Evolutionary conservation across 768 basidiomycete genomes (phyloP), one percentile per base, ranked within the genome.

Genomic region (Collybia sordida): DNA sequence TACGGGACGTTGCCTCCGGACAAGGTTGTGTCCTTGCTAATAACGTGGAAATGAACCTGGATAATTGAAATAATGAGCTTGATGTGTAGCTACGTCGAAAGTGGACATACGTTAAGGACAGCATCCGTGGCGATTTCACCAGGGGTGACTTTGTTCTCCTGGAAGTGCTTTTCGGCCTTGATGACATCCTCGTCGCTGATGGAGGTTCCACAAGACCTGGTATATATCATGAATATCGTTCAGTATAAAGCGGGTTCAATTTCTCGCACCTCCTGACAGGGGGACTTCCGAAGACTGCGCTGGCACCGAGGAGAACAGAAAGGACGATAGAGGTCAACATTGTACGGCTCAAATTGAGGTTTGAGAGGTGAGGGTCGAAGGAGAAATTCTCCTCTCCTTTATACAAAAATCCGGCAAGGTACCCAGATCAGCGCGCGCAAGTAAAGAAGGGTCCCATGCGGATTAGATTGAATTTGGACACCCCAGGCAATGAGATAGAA

Each of bases 1-100:
- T 53, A 76, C 74, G 76, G 68, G 44, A 79, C 55, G 49, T 73
- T 65, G 18, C 78, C 79, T 40, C 74, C 72, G 6, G 59, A 48
- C 6, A 62, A 14, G 17, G 68, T 68, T 1, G 48, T 50, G 51
- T 71, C 59, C 40, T 60, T 50, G 55, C 61, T 57, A 41, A 77
- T 55, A 43, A 72, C 70, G 52, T 74, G 68, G 58, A 67, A 75
- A 61, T 73, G 69, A 25, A 79, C 66, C 52, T 71, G 47, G 19
- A 69, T 35, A 6, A 56, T 50, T 17, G 21, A 21, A 43, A 18
- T 15, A 40, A 18, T 31, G 34, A 7, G 38, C 17, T 17, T 23
- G 25, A 19, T 18, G 23, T 28, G 23, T 6, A 45, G 39, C 21
- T 50, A 63, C 64, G 24, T 59, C 59, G 28, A 61, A 47, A 23